phyloP scores from a whole-genome alignment of 805 yeast genomes.

The Wickerhamomyces hampshirensis region DNA sequence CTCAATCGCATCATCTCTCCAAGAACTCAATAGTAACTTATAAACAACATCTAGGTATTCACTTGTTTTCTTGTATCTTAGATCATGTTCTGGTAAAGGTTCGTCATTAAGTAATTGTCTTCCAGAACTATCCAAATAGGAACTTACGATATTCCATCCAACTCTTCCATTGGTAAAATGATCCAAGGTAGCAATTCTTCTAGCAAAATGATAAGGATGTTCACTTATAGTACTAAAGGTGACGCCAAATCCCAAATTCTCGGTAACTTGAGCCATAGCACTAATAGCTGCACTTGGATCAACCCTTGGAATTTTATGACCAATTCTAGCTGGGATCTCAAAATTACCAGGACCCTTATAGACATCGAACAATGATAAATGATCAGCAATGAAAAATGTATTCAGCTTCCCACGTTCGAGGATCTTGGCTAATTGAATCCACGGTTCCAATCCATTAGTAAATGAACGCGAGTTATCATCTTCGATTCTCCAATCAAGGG shows the following conservation, averaged over 20 bases:
- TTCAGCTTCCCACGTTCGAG: conserved; percentile 33
- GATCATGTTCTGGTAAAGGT: conserved; percentile 33
- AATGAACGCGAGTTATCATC: conserved; percentile 26
- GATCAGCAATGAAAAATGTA: conserved; percentile 35
- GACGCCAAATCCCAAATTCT: conserved; percentile 31
- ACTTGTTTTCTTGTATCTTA: conserved; percentile 32
- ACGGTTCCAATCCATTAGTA: conserved; percentile 27
- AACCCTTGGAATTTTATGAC: conserved; percentile 29
- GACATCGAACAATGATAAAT: conserved; percentile 33
- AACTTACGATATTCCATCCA: conserved; percentile 40
- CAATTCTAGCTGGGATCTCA: conserved; percentile 26
- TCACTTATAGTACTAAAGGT: conserved; percentile 37
- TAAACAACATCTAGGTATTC: conserved; percentile 35
- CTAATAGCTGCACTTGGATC: conserved; percentile 35
- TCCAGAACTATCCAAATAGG: conserved; percentile 34
- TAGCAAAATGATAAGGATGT: conserved; percentile 34
- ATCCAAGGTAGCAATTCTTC: conserved; percentile 36
- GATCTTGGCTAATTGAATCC: conserved; percentile 32
- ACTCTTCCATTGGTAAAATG: conserved; percentile 36
- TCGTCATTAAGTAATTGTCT: conserved; percentile 31
- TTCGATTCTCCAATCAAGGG: conserved; percentile 34
- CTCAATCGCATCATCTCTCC: conserved; percentile 33
- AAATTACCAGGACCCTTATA: conserved; percentile 29
- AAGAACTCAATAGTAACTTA: conserved; percentile 31
- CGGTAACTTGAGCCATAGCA: conserved; percentile 35